Evolutionary conservation across 768 basidiomycete species (phyloP).

Genomic region (Mrakia gelida): DNA sequence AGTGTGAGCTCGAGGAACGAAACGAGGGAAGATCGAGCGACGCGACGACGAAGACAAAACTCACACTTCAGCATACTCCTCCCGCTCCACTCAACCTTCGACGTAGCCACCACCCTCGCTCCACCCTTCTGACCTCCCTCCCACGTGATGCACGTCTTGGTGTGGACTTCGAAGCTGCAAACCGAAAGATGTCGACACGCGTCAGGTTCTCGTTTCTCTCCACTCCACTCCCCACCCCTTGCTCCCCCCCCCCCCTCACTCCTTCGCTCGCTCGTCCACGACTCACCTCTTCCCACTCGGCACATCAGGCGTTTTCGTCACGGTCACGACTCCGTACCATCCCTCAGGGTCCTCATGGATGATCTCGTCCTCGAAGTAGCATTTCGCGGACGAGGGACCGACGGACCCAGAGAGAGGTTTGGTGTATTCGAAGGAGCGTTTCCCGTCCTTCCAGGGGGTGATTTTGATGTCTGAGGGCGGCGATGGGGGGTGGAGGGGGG

Average conservation of each 20-base stretch:
- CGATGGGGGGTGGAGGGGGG: too few relatives aligned
- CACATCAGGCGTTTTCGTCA: conserved; percentile 35
- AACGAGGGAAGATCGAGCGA: neutral
- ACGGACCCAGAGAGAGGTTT: conserved; percentile 34
- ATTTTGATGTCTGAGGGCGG: conserved; percentile 36
- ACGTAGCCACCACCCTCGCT: conserved; percentile 33
- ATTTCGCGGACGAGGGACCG: conserved; percentile 32
- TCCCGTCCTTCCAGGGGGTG: conserved; percentile 25
- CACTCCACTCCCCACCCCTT: too few relatives aligned
- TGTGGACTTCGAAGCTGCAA: conserved; percentile 31
- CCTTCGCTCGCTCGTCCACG: neutral
- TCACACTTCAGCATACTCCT: conserved; percentile 35
- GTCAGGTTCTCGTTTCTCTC: neutral
- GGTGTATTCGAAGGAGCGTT: conserved; percentile 31
- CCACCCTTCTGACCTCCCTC: conserved; percentile 32
- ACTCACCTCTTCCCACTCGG: conserved; percentile 35
- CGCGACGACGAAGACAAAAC: neutral
- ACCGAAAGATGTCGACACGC: neutral
- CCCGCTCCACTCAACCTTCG: conserved; percentile 35
- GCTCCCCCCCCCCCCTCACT: neutral
- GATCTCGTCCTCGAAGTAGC: conserved; percentile 34
- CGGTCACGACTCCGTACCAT: conserved; percentile 34
- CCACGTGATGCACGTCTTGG: conserved; percentile 35
- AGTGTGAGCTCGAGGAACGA: too few relatives aligned
- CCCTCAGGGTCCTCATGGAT: conserved; percentile 33